Conservation (phyloP, 2,329 filamentous ascomycete genomes). For the Neonectria magnoliae region DNA sequence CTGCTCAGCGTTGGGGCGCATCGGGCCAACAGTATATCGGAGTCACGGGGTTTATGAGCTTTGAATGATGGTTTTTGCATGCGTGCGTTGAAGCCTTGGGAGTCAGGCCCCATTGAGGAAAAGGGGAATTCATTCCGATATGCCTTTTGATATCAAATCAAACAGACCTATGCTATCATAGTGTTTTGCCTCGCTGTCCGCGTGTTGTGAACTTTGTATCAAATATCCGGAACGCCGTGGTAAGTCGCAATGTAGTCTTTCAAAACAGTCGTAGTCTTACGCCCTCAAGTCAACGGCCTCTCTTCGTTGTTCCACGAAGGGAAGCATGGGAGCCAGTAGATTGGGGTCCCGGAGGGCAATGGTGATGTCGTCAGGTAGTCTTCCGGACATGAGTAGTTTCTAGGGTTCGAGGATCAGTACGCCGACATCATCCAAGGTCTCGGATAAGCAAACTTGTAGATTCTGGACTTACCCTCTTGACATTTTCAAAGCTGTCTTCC, state of each 20-base stretch:
- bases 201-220: slow-evolving; percentile 14
- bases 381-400: slow-evolving; percentile 61
- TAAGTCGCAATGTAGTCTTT: slow-evolving; percentile 3
- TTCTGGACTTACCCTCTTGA: slow-evolving; percentile 69
- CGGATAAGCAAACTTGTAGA: not conserved
- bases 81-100: slow-evolving; percentile 20
- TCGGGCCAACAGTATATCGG: slow-evolving; percentile 6
- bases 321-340: slow-evolving; percentile 74
- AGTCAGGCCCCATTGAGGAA: slow-evolving; percentile 5
- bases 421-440: not conserved
- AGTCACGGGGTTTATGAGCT: slow-evolving; percentile 33
- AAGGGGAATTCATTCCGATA: slow-evolving; percentile 16
- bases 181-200: slow-evolving; percentile 15
- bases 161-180: slow-evolving; percentile 28
- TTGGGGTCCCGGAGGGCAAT: slow-evolving; percentile 84
- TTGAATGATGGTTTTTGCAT: slow-evolving; percentile 34
- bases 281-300: slow-evolving; percentile 56
- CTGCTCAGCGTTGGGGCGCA: slow-evolving; percentile 27
- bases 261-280: slow-evolving; percentile 5
- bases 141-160: slow-evolving; percentile 34
- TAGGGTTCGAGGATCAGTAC: slow-evolving; percentile 37
- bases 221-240: slow-evolving; percentile 32
- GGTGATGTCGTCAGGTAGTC: slow-evolving; percentile 76
- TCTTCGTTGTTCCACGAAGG: slow-evolving; percentile 73
- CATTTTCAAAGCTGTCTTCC: slow-evolving; percentile 81